A percentile compares a stretch with the other conserved stretches of the same genome.
Conservation (phyloP, 176 grass and related monocot genomes). For the Musa acuminata region DNA sequence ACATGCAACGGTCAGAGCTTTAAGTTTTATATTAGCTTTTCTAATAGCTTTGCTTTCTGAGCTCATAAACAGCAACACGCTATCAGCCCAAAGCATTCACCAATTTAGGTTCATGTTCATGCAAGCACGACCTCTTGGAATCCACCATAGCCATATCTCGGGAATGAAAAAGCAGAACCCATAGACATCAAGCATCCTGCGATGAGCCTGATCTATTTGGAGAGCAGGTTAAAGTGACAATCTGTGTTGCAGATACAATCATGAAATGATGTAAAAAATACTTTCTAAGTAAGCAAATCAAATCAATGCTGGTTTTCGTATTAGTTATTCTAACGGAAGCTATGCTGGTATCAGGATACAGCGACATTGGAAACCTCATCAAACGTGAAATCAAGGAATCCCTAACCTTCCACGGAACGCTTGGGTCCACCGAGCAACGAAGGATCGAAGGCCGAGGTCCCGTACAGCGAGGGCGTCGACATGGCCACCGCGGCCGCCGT, state of each 20-base stretch:
- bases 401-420: constrained; percentile 59
- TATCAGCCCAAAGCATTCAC: background rate
- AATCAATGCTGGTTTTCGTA: background rate
- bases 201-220: too few relatives aligned
- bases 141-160: background rate
- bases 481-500: constrained; percentile 1
- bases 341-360: constrained; percentile 13
- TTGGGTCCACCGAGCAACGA: constrained; percentile 34
- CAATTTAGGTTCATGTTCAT: background rate
- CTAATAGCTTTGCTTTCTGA: background rate
- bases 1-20: too few relatives aligned
- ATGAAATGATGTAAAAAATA: too few relatives aligned
- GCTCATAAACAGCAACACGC: background rate
- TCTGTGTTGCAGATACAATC: too few relatives aligned
- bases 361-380: background rate
- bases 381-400: background rate
- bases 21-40: background rate
- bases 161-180: background rate
- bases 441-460: constrained; percentile 12
- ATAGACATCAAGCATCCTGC: too few relatives aligned
- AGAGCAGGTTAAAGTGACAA: too few relatives aligned
- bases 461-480: background rate
- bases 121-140: background rate
- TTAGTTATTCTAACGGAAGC: background rate
- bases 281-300: background rate